Evolutionary conservation across 352 stramenopile species (phyloP).

Genomic region (Thalassiosira delicatula): DNA sequence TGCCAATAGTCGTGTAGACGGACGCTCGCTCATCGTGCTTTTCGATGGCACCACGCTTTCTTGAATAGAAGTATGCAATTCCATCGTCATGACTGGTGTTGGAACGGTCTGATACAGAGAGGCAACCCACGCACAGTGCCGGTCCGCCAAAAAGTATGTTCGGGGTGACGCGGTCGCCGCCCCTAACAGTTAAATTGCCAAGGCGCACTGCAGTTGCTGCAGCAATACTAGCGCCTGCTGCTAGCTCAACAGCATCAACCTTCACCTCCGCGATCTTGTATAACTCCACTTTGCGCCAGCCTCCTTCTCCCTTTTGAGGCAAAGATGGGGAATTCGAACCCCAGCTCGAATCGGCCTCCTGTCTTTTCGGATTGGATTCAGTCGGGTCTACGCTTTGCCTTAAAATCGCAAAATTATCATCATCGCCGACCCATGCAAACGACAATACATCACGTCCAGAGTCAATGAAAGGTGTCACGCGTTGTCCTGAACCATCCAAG

Average conservation of each 20-base stretch:
- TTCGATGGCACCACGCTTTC: conserved; percentile 49
- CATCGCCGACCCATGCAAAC: too few species aligned
- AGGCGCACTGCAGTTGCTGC: conserved; percentile 63
- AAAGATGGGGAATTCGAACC: conserved; percentile 10
- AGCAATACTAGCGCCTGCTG: conserved; percentile 56
- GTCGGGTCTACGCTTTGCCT: conserved; percentile 13
- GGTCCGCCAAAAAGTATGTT: conserved; percentile 79
- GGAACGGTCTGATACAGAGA: conserved; percentile 34
- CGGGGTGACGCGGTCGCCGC: conserved; percentile 68
- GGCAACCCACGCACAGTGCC: conserved; percentile 71
- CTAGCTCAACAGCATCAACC: conserved; percentile 56
- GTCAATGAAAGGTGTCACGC: too few species aligned
- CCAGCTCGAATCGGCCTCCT: too few species aligned
- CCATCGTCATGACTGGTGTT: conserved; percentile 53
- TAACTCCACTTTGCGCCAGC: conserved; percentile 63
- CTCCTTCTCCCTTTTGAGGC: conserved; percentile 29
- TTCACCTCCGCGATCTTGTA: conserved; percentile 63
- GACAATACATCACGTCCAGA: too few species aligned
- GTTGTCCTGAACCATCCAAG: too few species aligned
- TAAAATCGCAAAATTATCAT: conserved; percentile 77
- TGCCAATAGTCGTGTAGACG: conserved; percentile 67
- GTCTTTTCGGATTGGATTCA: conserved; percentile 5
- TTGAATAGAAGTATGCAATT: conserved; percentile 79
- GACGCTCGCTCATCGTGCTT: conserved; percentile 59
- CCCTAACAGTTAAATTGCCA: conserved; percentile 70